Percentiles rank a stretch among this genome's conserved stretches.
phyloP scores from a whole-genome alignment of 2,329 filamentous ascomycete species.

The Xylariales sp. region DNA sequence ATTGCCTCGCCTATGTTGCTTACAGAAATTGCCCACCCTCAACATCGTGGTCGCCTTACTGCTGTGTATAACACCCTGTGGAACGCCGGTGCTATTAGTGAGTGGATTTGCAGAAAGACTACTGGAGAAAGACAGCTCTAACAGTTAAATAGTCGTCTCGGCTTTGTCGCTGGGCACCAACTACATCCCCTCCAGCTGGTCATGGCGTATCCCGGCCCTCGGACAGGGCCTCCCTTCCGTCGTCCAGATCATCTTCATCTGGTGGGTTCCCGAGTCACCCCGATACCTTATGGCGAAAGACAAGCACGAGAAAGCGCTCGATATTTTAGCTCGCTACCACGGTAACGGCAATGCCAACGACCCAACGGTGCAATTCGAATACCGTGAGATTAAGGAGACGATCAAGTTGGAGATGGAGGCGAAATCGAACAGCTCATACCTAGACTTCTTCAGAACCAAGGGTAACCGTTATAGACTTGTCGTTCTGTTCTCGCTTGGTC shows the following conservation, averaged over 20 bases:
- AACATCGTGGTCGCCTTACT: constrained; percentile 64
- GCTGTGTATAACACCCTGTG: constrained; percentile 67
- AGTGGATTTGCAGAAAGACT: constrained; percentile 17
- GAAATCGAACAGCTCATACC: constrained; percentile 61
- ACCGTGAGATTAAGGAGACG: constrained; percentile 69
- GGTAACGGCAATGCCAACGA: constrained; percentile 64
- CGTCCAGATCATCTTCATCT: constrained; percentile 63
- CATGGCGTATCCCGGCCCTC: constrained; percentile 62
- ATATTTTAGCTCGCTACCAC: constrained; percentile 67
- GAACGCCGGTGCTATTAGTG: constrained; percentile 55
- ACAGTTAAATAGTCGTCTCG: constrained; percentile 53
- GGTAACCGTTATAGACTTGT: constrained; percentile 67
- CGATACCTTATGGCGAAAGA: constrained; percentile 63
- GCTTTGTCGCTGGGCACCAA: constrained; percentile 63
- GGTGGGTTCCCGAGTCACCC: constrained; percentile 52
- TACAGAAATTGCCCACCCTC: constrained; percentile 65
- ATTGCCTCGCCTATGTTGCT: constrained; percentile 64
- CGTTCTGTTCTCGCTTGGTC: constrained; percentile 64
- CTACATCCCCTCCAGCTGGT: constrained; percentile 60
- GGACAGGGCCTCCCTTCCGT: constrained; percentile 60
- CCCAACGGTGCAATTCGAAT: constrained; percentile 68
- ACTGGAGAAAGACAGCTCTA: constrained; percentile 24
- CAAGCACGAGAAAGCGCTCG: constrained; percentile 64
- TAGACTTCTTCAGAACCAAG: constrained; percentile 65
- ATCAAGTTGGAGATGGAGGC: constrained; percentile 63